Conservation (phyloP, 2,329 filamentous ascomycete species). For the Colletotrichum eremochloae region DNA sequence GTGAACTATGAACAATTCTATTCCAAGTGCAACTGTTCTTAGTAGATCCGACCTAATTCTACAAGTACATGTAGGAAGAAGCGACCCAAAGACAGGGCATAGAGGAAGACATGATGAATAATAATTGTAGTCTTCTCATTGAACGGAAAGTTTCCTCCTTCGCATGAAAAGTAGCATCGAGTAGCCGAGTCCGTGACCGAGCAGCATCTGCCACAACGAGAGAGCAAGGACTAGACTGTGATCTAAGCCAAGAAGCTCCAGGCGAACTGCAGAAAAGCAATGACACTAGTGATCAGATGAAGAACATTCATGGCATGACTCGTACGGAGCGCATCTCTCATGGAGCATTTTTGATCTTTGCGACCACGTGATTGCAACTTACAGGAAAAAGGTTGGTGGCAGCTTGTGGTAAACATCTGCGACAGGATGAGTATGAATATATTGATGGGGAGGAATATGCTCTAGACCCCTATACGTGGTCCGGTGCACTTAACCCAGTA, state of each 20-base stretch:
- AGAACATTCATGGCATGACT: conserved; percentile 8
- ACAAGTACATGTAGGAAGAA: neutral
- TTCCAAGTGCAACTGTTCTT: neutral
- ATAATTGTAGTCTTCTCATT: neutral
- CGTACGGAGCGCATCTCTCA: neutral
- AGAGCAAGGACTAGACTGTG: conserved; percentile 5
- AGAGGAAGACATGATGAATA: neutral
- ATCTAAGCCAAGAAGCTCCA: neutral
- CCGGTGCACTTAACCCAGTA: too few species aligned
- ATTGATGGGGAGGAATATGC: too few species aligned
- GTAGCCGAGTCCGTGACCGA: neutral
- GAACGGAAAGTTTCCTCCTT: neutral
- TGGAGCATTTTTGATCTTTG: neutral
- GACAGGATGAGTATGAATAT: too few species aligned
- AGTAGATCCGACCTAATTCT: neutral
- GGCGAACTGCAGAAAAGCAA: conserved; percentile 5
- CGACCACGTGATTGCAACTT: neutral
- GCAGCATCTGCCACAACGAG: neutral
- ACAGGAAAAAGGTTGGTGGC: neutral
- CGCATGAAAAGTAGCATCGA: neutral
- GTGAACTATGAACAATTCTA: too few species aligned
- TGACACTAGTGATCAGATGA: conserved; percentile 4
- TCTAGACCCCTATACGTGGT: too few species aligned
- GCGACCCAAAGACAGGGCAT: neutral
- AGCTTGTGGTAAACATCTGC: fast-evolving